Percentiles rank a stretch among this genome's conserved stretches.
These are phyloP conservation scores for Candida rishiriensis DNA, from an alignment of 805 yeast genomes.

Conservation along the genomic window DNA sequence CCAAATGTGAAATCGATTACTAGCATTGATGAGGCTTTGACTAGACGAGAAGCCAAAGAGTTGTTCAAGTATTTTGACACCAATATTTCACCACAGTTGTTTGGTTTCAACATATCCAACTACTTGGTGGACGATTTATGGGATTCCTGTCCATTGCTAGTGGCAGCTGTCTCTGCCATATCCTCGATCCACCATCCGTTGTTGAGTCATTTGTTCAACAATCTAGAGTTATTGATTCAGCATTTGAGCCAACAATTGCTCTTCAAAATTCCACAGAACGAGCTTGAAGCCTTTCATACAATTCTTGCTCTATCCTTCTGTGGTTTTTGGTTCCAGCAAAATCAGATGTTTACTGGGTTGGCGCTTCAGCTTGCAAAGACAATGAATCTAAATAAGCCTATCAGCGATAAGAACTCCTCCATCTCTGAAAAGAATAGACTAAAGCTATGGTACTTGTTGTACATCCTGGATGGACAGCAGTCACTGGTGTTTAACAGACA, in stretches of 20 bases:
- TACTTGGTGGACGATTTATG: constrained; percentile 47
- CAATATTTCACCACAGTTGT: constrained; percentile 57
- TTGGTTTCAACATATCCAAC: constrained; percentile 56
- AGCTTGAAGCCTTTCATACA: constrained; percentile 50
- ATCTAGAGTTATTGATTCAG: constrained; percentile 28
- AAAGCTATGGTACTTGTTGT: constrained; percentile 63
- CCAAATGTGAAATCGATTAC: background rate
- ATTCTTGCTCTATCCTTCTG: constrained; percentile 61
- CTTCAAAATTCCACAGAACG: constrained; percentile 34
- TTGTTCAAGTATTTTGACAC: constrained; percentile 48
- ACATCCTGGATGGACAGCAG: constrained; percentile 65
- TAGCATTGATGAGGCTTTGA: constrained; percentile 17
- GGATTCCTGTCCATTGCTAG: constrained; percentile 51
- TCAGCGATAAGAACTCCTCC: constrained; percentile 10
- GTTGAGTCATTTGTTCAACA: constrained; percentile 19
- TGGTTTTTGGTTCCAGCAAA: constrained; percentile 64
- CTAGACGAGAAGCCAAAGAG: constrained; percentile 35
- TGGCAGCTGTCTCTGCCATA: constrained; percentile 57
- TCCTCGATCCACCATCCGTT: constrained; percentile 58
- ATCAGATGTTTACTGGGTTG: constrained; percentile 61
- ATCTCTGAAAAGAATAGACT: constrained; percentile 40
- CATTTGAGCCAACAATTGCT: constrained; percentile 27
- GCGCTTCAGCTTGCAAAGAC: constrained; percentile 64
- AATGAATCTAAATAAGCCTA: constrained; percentile 37
- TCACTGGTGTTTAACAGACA: constrained; percentile 56